Evolutionary conservation across 192 early-diverging fungal genomes (phyloP).

Genomic region (Dissophora globulifera): DNA sequence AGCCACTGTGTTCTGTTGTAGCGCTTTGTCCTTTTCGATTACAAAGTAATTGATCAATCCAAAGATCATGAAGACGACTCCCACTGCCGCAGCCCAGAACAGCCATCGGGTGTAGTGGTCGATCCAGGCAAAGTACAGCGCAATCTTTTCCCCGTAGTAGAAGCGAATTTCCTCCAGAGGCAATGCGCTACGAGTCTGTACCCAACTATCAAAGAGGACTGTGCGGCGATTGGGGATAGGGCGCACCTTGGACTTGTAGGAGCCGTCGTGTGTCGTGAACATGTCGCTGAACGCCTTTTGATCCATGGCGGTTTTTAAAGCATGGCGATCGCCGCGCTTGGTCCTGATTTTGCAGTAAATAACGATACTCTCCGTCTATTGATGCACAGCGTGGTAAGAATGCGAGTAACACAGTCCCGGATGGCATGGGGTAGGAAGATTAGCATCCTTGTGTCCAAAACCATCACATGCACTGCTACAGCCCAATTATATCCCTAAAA

Average conservation of each 20-base stretch:
- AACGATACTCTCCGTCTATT: slow-evolving; percentile 31
- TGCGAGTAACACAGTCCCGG: background rate
- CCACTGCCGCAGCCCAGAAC: slow-evolving; percentile 56
- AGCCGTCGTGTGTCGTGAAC: slow-evolving; percentile 71
- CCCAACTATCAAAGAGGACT: slow-evolving; percentile 58
- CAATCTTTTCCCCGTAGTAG: slow-evolving; percentile 80
- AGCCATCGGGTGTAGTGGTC: slow-evolving; percentile 75
- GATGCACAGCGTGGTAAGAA: background rate
- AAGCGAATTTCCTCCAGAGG: slow-evolving; percentile 60
- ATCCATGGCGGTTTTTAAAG: slow-evolving; percentile 56
- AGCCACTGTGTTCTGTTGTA: background rate
- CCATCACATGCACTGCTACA: background rate
- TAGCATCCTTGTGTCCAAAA: too few species aligned
- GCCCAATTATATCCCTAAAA: slow-evolving; percentile 19
- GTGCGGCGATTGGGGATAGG: slow-evolving; percentile 54
- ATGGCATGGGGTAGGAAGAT: background rate
- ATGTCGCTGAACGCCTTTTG: slow-evolving; percentile 55
- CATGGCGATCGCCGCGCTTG: slow-evolving; percentile 48
- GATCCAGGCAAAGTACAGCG: slow-evolving; percentile 76
- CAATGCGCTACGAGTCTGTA: slow-evolving; percentile 44
- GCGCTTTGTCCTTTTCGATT: background rate
- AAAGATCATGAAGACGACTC: slow-evolving; percentile 63
- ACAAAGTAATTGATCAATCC: slow-evolving; percentile 49
- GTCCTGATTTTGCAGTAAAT: slow-evolving; percentile 24
- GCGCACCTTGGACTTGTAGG: slow-evolving; percentile 42